Base-by-base conservation (phyloP, 371 early-diverging fungal genomes). In the Chytridiales sp. region DNA sequence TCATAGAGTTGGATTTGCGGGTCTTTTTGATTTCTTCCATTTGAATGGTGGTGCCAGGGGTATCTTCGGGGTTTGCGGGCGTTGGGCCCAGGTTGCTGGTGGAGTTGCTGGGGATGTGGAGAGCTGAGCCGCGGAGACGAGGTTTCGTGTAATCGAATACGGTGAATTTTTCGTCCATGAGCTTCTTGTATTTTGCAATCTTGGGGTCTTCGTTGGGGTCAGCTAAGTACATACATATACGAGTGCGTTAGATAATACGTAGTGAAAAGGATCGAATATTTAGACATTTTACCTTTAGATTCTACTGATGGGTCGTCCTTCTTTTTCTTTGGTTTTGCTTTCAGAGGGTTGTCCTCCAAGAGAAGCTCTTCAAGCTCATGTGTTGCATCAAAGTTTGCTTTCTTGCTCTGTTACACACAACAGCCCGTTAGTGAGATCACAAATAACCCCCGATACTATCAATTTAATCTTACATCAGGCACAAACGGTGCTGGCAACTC, bases 291-390 rank as follows among this genome's bases (percentile, higher is more conserved):
- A 61, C 58, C 32, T 51, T 41, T 29, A 47, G 50, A 39, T 26
- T 34, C 27, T 13, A 59, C 29, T 42, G 59, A 61, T n/a, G 61
- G 59, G 24, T 62, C 59, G 52, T 62, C 66, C 0, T 72, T 68
- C 61, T 72, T 69, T 63, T 75, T 73, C 43, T 76, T 72, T 21
- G 11, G 81, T 75, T 46, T 69, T 67, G 42, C 63, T 71, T 35
- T 66, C 74, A 95, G 75, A 3, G 92, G 89, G 51, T 89, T 87
- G 26, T 93, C 90, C 61, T 95, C 95, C 29, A 94, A 74, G 34
- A 94, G 68, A 30, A 94, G 75, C 56, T 97, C 95, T 54, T 96
- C 96, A 22, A 96, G 70, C 59, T 96, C 95, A 69, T 91, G 87
- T 1, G 92, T 90, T 1, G 92, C 88, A 73, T 97, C 95, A 76